phyloP scores from a whole-genome alignment of 2,329 filamentous ascomycete species.

The Catunica adiposa region DNA sequence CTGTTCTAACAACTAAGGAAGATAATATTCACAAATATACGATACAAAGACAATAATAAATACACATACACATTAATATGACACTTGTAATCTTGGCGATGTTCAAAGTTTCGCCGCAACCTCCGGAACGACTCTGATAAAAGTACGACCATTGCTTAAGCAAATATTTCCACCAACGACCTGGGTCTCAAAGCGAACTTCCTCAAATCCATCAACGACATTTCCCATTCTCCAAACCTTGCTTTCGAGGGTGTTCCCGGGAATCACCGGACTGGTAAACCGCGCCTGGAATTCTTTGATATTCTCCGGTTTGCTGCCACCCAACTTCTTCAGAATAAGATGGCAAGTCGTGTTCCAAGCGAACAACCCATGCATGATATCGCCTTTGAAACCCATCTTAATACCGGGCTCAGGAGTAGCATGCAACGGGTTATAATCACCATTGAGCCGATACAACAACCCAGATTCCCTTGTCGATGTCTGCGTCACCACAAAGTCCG shows the following conservation, averaged over 20 bases:
- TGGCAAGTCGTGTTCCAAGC: slow-evolving; percentile 71
- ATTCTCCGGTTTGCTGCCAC: slow-evolving; percentile 62
- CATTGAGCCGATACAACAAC: slow-evolving; percentile 68
- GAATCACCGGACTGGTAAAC: slow-evolving; percentile 71
- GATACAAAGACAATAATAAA: background rate
- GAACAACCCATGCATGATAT: slow-evolving; percentile 79
- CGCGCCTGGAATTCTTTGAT: slow-evolving; percentile 78
- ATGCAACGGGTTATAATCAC: slow-evolving; percentile 88
- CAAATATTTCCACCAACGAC: slow-evolving; percentile 71
- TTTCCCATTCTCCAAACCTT: slow-evolving; percentile 68
- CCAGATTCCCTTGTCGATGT: slow-evolving; percentile 59
- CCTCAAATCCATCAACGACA: slow-evolving; percentile 49
- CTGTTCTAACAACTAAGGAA: background rate
- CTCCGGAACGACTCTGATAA: slow-evolving; percentile 45
- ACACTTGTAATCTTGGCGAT: background rate
- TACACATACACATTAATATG: background rate
- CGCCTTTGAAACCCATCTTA: slow-evolving; percentile 81
- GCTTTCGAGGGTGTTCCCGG: slow-evolving; percentile 65
- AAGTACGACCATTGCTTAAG: slow-evolving; percentile 68
- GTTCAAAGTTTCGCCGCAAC: slow-evolving; percentile 32
- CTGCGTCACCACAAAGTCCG: slow-evolving; percentile 53
- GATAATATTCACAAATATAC: background rate
- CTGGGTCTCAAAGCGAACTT: slow-evolving; percentile 63
- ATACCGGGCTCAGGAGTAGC: slow-evolving; percentile 68
- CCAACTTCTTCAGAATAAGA: slow-evolving; percentile 54